Percentiles rank a stretch among this genome's conserved stretches.
Conservation (phyloP, 2,329 filamentous ascomycete species). For the Sporothrix mexicana region DNA sequence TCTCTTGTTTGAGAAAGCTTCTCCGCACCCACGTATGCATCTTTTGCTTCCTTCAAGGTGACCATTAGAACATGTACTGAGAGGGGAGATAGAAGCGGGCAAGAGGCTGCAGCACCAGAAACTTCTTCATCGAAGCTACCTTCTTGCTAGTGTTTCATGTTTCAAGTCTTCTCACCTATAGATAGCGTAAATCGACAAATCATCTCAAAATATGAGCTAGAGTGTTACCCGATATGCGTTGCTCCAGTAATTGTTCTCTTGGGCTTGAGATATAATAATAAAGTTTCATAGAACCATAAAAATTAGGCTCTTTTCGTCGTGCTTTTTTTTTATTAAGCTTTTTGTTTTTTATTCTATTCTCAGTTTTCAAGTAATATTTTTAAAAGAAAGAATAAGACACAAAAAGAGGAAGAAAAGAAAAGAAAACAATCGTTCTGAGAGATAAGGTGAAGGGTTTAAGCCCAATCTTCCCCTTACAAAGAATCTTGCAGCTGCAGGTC, state of each 20-base stretch:
- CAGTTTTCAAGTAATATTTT: no score
- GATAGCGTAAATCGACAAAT: not conserved
- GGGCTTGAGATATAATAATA: no score
- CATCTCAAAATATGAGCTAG: not conserved
- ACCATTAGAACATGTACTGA: not conserved
- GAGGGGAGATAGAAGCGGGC: not conserved
- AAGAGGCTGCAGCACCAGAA: not conserved
- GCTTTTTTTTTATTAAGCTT: no score
- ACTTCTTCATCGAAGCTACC: not conserved
- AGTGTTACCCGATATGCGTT: not conserved
- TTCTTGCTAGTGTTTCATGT: constrained; percentile 1
- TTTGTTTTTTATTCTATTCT: no score
- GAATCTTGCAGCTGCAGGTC: no score
- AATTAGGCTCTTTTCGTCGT: no score
- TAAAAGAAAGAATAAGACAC: not conserved
- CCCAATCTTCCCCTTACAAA: no score
- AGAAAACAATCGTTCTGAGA: no score
- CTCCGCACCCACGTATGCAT: not conserved
- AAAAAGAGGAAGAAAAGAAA: not conserved
- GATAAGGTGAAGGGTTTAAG: no score
- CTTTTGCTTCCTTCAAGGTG: not conserved
- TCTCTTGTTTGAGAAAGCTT: not conserved
- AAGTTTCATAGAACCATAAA: no score
- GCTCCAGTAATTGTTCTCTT: not conserved
- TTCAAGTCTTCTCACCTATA: not conserved